Base-by-base conservation (phyloP, 2,329 filamentous ascomycete species). In the Fusarium sambucinum region DNA sequence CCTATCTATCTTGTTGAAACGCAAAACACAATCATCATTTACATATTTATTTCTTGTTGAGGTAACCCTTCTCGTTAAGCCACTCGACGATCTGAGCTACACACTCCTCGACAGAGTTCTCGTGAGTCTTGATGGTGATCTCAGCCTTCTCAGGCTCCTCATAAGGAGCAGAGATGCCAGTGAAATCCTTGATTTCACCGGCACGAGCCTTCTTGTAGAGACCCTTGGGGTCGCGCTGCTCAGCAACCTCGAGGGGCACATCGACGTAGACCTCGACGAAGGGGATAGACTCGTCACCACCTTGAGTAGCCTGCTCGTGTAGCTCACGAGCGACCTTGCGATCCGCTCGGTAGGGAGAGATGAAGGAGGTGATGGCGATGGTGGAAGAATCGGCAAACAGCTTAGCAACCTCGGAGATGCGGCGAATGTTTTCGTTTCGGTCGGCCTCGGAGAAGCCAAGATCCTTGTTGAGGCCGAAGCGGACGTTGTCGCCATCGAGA, bases 381-480 rank as follows among this genome's bases (percentile, higher is more conserved):
- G 91, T 92, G 68, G 92, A 89, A 54, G 89, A 89, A 83, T 99
- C 96, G 66, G 96, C 94, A 81, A 99, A 99, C 70, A 99, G 89
- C 82, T 97, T 97, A 65, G 96, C 94, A 41, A 98, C 94, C 86
- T 99, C 95, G 55, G 92, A 93, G 76, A 99, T 97, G 69, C 96
- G 90, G 64, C 96, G 90, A 78, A 99, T 99, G 84, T 99, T 99
- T 86, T 99, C 96, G 78, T 95, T 96, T 74, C 96, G 90, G 84
- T 97, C 94, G 77, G 89, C 89, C 78, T 97, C 95, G 69, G 89
- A 92, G 85, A 98, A 99, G 17, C 95, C 95, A 13, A 99, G 87
- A 83, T 98, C 95, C 82, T 96, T 97, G 89, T 98, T 99, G 72
- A 99, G 87, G 17, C 96, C 96, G 83, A 98, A 97, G 65, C 96